These are phyloP conservation scores for Coemansia sp. DNA, from an alignment of 192 early-diverging fungal species.

Conservation along the genomic window DNA sequence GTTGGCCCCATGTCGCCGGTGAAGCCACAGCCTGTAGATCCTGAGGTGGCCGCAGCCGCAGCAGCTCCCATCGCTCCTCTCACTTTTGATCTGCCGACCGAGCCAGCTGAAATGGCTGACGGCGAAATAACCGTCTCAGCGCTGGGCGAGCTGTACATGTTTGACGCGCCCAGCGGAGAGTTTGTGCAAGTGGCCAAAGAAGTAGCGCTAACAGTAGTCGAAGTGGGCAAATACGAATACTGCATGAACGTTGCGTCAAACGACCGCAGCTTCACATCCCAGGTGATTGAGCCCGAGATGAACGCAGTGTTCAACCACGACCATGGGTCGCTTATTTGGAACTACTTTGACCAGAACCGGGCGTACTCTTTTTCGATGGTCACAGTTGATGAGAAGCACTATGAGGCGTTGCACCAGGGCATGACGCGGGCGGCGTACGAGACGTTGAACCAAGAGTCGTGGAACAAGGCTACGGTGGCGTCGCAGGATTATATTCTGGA, in stretches of 20 bases:
- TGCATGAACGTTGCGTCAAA: slow-evolving; percentile 59
- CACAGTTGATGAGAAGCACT: slow-evolving; percentile 56
- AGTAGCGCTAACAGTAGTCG: slow-evolving; percentile 38
- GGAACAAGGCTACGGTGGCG: slow-evolving; percentile 62
- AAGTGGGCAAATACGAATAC: slow-evolving; percentile 48
- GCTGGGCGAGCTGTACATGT: slow-evolving; percentile 65
- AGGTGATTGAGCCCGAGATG: slow-evolving; percentile 71
- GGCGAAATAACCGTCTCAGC: slow-evolving; percentile 56
- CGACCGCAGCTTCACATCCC: slow-evolving; percentile 53
- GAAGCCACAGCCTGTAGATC: not conserved
- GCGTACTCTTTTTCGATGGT: slow-evolving; percentile 78
- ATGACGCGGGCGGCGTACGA: slow-evolving; percentile 80
- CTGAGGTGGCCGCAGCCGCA: slow-evolving; percentile 3
- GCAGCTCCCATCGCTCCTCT: slow-evolving; percentile 3
- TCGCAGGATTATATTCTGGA: slow-evolving; percentile 77
- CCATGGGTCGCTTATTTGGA: slow-evolving; percentile 78
- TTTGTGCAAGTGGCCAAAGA: slow-evolving; percentile 61
- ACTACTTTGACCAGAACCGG: slow-evolving; percentile 61
- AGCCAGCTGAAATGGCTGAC: slow-evolving; percentile 30
- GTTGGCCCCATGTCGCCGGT: slow-evolving; percentile 11
- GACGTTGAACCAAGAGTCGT: slow-evolving; percentile 61
- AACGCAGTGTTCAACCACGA: slow-evolving; percentile 73
- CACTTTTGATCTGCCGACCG: slow-evolving; percentile 29
- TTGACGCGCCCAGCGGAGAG: slow-evolving; percentile 56
- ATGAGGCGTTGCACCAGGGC: slow-evolving; percentile 63